These are phyloP conservation scores for Cordyceps cicadae DNA, from an alignment of 2,329 filamentous ascomycete genomes.

Conservation along the genomic window DNA sequence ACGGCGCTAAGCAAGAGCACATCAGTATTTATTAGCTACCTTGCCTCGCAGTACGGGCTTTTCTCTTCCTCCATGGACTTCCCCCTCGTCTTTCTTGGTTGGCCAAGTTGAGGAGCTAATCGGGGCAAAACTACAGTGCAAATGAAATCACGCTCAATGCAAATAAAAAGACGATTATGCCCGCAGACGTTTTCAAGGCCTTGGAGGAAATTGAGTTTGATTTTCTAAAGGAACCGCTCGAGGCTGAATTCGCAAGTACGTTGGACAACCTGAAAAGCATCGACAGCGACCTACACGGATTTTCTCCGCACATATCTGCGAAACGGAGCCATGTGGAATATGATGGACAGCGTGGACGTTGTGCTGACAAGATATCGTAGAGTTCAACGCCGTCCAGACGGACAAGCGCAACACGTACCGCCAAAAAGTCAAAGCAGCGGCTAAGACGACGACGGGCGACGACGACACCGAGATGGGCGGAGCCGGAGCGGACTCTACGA, in stretches of 20 bases:
- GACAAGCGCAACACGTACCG: constrained; percentile 68
- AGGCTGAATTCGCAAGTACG: constrained; percentile 69
- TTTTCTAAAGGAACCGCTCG: constrained; percentile 60
- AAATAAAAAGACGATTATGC: constrained; percentile 72
- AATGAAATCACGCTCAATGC: constrained; percentile 59
- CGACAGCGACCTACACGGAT: no score
- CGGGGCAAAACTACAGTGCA: constrained; percentile 41
- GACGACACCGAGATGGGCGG: constrained; percentile 26
- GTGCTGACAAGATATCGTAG: constrained; percentile 28
- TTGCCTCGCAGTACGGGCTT: constrained; percentile 56
- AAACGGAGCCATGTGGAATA: no score
- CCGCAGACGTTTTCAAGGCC: constrained; percentile 67
- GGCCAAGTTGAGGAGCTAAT: not conserved
- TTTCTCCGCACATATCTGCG: no score
- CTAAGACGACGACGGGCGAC: constrained; percentile 35
- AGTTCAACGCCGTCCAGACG: constrained; percentile 65
- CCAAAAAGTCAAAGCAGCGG: constrained; percentile 59
- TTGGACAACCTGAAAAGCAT: constrained; percentile 12
- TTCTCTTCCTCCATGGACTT: not conserved
- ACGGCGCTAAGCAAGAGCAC: constrained; percentile 73
- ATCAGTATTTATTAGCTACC: constrained; percentile 75
- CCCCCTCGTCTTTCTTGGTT: no score
- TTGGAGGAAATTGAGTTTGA: constrained; percentile 69
- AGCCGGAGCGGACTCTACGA: constrained; percentile 3
- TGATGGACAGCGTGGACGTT: not conserved